A percentile compares a stretch with the other conserved stretches of the same genome.
phyloP scores from a whole-genome alignment of 2,329 filamentous ascomycete genomes.

The Clonostachys byssicola region DNA sequence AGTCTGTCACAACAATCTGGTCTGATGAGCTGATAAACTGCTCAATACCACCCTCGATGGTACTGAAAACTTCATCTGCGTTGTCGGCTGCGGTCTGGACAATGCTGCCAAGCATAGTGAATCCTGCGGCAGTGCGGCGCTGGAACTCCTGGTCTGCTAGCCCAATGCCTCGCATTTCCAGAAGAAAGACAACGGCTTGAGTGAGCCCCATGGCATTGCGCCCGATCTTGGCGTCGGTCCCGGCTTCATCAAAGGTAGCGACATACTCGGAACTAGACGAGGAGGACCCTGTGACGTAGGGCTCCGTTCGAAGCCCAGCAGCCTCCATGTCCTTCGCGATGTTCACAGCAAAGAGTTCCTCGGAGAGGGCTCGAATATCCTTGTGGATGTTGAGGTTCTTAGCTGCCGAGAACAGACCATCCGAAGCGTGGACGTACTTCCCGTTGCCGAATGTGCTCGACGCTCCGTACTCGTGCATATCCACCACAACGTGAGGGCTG shows the following conservation, averaged over 20 bases:
- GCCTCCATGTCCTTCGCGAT: conserved; percentile 19
- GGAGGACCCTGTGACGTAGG: conserved; percentile 17
- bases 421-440: conserved; percentile 13
- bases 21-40: conserved; percentile 17
- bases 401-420: conserved; percentile 22
- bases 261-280: conserved; percentile 4
- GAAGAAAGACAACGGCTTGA: conserved; percentile 19
- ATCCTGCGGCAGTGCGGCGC: conserved; percentile 16
- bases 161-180: conserved; percentile 21
- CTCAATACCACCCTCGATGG: conserved; percentile 13
- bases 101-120: conserved; percentile 17
- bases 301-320: conserved; percentile 16
- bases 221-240: conserved; percentile 19
- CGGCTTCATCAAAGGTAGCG: conserved; percentile 16
- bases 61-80: conserved; percentile 15
- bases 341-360: conserved; percentile 16
- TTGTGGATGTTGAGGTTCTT: conserved; percentile 25
- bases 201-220: conserved; percentile 20
- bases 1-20: conserved; percentile 19
- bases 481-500: conserved; percentile 19
- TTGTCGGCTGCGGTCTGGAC: conserved; percentile 21
- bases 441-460: conserved; percentile 9
- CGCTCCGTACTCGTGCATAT: conserved; percentile 23
- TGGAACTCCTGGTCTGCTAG: conserved; percentile 22
- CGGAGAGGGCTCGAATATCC: conserved; percentile 17